Conservation (phyloP, 2,329 filamentous ascomycete genomes). For the Fusarium nisikadoi region DNA sequence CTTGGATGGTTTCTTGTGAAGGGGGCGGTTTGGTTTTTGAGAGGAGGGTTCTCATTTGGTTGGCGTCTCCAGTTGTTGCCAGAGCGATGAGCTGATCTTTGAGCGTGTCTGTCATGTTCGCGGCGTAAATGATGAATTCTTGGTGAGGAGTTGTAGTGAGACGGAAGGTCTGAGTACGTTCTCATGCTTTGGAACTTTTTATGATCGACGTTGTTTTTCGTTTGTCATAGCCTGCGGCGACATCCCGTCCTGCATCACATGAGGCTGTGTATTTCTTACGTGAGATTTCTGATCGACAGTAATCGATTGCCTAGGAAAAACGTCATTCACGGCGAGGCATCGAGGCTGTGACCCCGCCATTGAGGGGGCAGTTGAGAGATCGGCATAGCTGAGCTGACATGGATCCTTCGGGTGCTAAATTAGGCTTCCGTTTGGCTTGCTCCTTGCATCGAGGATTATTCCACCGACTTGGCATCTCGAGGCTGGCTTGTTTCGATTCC, state of each 20-base stretch:
- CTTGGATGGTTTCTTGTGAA: neutral
- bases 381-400: neutral
- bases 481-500: rapidly evolving
- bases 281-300: neutral
- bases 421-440: neutral
- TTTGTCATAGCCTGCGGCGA: neutral
- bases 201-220: neutral
- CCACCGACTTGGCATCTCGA: neutral
- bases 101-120: neutral
- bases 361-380: neutral
- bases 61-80: neutral
- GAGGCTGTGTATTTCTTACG: neutral
- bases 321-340: neutral
- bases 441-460: neutral
- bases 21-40: rapidly evolving
- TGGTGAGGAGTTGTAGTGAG: neutral
- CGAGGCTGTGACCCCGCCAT: neutral
- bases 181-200: neutral
- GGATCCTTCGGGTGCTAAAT: neutral
- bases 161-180: neutral
- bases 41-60: neutral
- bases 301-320: neutral
- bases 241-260: neutral
- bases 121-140: rapidly evolving
- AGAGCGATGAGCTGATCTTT: neutral